Evolutionary conservation across 139 green algal genomes (phyloP).

Genomic region (Yamagishiella unicocca): DNA sequence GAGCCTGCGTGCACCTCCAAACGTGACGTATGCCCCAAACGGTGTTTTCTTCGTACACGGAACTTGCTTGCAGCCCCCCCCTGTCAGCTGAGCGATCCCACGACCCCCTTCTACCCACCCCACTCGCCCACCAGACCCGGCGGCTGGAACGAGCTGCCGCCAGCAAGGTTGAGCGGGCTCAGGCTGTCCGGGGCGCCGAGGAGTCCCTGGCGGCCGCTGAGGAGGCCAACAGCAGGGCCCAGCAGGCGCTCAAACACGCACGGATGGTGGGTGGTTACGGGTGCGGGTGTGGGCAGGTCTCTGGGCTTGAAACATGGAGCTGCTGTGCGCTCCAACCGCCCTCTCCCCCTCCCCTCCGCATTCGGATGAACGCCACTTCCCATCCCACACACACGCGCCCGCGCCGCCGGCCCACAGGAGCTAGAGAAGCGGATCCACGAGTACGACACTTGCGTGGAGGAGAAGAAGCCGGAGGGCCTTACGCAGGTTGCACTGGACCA

Average conservation of each 20-base stretch:
- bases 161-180: conserved; percentile 3
- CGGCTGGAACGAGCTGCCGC: neutral
- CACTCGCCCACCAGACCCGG: neutral
- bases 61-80: too few species aligned
- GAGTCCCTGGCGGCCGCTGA: conserved; percentile 36
- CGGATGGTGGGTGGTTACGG: conserved; percentile 30
- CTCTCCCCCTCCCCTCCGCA: too few species aligned
- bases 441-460: conserved; percentile 72
- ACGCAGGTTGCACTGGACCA: conserved; percentile 50
- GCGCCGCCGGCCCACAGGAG: too few species aligned
- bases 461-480: conserved; percentile 56
- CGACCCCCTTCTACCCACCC: too few species aligned
- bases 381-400: neutral
- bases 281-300: too few species aligned
- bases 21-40: too few species aligned
- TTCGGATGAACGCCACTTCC: neutral
- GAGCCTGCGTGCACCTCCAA: too few species aligned
- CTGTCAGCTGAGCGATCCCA: too few species aligned
- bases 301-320: too few species aligned
- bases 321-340: too few species aligned
- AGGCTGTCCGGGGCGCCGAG: conserved; percentile 39
- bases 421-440: conserved; percentile 75
- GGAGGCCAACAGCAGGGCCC: conserved; percentile 23
- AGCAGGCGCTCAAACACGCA: conserved; percentile 47
- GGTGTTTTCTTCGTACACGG: too few species aligned